Conservation (phyloP, 805 yeast genomes). For the Candida succiphila region DNA sequence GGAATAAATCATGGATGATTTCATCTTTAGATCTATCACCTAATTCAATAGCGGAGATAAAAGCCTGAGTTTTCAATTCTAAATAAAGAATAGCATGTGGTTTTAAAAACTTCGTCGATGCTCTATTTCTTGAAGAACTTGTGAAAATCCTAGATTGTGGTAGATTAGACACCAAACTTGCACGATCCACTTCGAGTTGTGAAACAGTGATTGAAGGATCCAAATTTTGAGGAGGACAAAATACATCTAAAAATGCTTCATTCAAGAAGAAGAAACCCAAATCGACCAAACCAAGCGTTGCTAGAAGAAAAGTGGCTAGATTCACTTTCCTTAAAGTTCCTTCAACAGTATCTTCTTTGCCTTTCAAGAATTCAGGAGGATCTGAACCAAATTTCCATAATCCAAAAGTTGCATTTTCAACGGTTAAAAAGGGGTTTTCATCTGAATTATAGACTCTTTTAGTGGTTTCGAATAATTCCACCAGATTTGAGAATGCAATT, state of each 20-base stretch:
- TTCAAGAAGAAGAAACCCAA: slow-evolving; percentile 83
- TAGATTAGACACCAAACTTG: slow-evolving; percentile 2
- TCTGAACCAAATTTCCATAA: slow-evolving; percentile 55
- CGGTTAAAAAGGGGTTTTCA: slow-evolving; percentile 63
- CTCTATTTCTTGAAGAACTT: slow-evolving; percentile 9
- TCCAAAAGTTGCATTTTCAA: slow-evolving; percentile 62
- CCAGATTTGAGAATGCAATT: slow-evolving; percentile 52
- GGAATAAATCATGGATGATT: slow-evolving; percentile 67
- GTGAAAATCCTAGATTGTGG: slow-evolving; percentile 3
- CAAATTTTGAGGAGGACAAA: slow-evolving; percentile 64
- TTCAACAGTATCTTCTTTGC: slow-evolving; percentile 51
- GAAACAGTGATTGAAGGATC: slow-evolving; percentile 32
- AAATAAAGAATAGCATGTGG: slow-evolving; percentile 72
- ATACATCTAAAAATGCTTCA: slow-evolving; percentile 75
- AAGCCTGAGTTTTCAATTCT: slow-evolving; percentile 93
- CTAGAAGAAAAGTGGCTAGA: slow-evolving; percentile 79
- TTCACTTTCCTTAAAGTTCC: slow-evolving; percentile 75
- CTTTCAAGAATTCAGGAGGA: slow-evolving; percentile 47
- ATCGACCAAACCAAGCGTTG: slow-evolving; percentile 74
- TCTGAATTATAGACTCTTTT: slow-evolving; percentile 57
- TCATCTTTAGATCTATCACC: slow-evolving; percentile 53
- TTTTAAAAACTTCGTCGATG: slow-evolving; percentile 42
- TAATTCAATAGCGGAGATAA: slow-evolving; percentile 73
- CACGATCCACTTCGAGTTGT: slow-evolving; percentile 12
- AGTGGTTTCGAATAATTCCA: slow-evolving; percentile 71